Evolutionary conservation across 148 eudicot genomes (phyloP).

Genomic region (Spergularia bocconei): DNA sequence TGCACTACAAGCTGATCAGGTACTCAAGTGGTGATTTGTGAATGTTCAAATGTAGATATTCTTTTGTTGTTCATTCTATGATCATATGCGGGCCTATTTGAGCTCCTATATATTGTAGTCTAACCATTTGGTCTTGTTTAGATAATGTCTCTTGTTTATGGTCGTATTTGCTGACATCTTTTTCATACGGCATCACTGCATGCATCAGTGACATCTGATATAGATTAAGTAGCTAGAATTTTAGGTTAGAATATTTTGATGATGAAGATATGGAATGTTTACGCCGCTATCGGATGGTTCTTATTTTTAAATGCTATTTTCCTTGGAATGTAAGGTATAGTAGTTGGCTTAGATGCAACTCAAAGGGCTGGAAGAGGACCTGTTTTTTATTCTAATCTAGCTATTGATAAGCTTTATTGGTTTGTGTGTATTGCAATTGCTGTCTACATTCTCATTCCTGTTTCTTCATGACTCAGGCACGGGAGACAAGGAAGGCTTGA

Average conservation of each 20-base stretch:
- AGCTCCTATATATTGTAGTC: not conserved
- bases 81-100: not conserved
- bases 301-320: conserved; percentile 9
- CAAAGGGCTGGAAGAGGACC: not conserved
- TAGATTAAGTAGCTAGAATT: not conserved
- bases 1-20: conserved; percentile 99
- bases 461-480: conserved; percentile 53
- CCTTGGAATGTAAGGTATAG: not conserved
- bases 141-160: not conserved
- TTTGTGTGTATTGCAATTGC: not conserved
- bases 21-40: conserved; percentile 22
- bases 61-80: not conserved
- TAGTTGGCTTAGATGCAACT: not conserved
- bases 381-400: not conserved
- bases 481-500: conserved; percentile 80
- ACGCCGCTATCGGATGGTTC: not conserved
- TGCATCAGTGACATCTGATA: not conserved
- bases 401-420: not conserved
- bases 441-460: not conserved
- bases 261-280: not conserved
- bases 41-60: not conserved
- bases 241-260: not conserved
- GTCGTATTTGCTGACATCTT: not conserved
- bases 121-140: not conserved
- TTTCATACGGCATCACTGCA: not conserved